Base-by-base conservation (phyloP, 306 rosid species). In the Pterocarpus santalinus region DNA sequence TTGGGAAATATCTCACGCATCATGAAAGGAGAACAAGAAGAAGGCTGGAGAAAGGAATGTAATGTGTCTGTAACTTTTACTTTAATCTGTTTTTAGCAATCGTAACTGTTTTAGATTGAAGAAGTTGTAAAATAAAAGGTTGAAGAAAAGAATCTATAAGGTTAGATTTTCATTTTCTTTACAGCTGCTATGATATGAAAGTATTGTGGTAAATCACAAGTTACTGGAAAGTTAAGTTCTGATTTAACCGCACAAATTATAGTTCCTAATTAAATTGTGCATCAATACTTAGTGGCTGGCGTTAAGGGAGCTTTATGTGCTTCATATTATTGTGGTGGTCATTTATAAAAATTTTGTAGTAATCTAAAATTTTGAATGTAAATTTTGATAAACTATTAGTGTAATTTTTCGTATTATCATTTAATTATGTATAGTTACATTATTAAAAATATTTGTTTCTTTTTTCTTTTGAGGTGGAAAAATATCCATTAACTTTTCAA, bases 101-200 rank as follows among this genome's bases (percentile, higher is more conserved):
- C 7, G 9, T 36, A 49, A 65, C 33, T 52, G 52, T 28, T 67
- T 2, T 51, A 30, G 7, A 16, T 67, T 33, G 28, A 66, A 55
- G 68, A 56, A 55, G 33, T 39, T 78, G 75, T 39, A 78, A 15
- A 53, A 53, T 55, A 68, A 78, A 53, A 35, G 65, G 47, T 56
- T 67, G 4, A 41, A 55, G 46, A 34, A 32, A 76, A 55, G 17
- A 63, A 76, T 76, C 72, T 33, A 46, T 76, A 15, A 47, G 72
- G 52, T 76, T 76, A 76, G 80, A 76, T 64, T 76, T 75, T 15
- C 43, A 39, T 30, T 15, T 63, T 41, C 34, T 75, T 12, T 76
- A 35, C 35, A 34, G 1, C 17, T 64, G 72, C 33, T 49, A 6
- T 47, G 8, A 65, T 8, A 38, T n/a, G 14, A 65, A 65, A 65